phyloP scores from a whole-genome alignment of 306 rosid genomes.

The Oxytropis ochrocephala region DNA sequence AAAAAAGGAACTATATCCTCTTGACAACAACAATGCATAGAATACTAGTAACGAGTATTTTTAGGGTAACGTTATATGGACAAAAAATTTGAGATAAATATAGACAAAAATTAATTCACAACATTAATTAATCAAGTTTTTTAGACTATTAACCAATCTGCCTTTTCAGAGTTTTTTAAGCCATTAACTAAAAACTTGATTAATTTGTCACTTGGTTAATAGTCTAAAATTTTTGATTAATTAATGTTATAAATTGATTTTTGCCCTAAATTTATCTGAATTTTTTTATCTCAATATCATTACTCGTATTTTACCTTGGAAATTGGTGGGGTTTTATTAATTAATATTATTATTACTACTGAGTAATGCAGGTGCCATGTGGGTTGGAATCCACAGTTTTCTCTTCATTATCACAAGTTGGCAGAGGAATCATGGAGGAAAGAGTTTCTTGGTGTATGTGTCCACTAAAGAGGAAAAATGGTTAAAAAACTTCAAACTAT shows the following conservation, averaged over 20 bases:
- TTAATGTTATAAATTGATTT: no score
- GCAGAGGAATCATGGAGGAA: conserved; percentile 44
- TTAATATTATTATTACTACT: not conserved
- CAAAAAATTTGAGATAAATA: no score
- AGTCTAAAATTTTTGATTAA: no score
- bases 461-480: conserved; percentile 9
- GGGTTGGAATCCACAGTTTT: conserved; percentile 31
- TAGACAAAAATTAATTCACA: no score
- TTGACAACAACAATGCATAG: conserved; percentile 21
- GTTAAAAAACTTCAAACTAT: conserved; percentile 2
- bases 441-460: conserved; percentile 23
- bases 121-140: no score
- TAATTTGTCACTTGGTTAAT: no score
- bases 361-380: conserved; percentile 39
- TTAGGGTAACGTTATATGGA: no score
- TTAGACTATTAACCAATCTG: no score
- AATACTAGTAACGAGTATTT: not conserved
- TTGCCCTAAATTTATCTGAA: no score
- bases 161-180: no score
- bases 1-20: conserved; percentile 13
- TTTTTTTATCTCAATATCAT: no score
- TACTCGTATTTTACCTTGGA: conserved; percentile 43
- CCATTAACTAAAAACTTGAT: no score
- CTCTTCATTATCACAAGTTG: not conserved
- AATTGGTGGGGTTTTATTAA: conserved; percentile 31